Evolutionary conservation across 495 filamentous ascomycete genomes (phyloP), one percentile per base, ranked within the genome.

Genomic region (Aspergillus baeticus): DNA sequence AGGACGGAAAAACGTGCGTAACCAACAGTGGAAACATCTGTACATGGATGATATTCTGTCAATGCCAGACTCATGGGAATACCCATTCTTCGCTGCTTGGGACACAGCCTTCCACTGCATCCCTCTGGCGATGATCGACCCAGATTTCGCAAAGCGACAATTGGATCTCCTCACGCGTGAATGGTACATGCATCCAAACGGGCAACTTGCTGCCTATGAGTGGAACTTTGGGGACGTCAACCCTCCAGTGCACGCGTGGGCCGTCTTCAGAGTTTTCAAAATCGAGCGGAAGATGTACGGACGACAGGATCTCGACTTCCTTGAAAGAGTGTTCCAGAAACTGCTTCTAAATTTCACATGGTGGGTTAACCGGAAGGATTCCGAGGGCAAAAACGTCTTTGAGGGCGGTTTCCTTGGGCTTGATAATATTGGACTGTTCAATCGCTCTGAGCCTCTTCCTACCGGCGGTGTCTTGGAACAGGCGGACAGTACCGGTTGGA

Each of bases 181-280:
- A 75, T 97, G 93, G 93, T 98, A 98, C 77, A 96, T 96, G 88
- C 93, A 98, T 76, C 93, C 93, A 15, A 98, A 98, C 63, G 93
- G 93, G 41, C 93, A 98, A 71, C 77, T 97, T 44, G 87, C 90
- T 22, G 82, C 84, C 6, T 97, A 98, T 59, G 94, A 98, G 71
- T 98, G 93, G 93, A 97, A 98, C 68, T 98, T 97, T 77, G 85
- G 92, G 47, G 93, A 97, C 63, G 93, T 96, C 52, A 97, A 98
- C 65, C 93, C 93, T 7, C 93, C 93, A 0, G 93, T 98, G 8
- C 93, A 97, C 67, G 94, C 93, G 11, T 98, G 93, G 93, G 87
- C 93, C 10, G 87, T 89, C 0, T 98, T 98, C 81, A 80, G 93
- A 15, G 89, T 87, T 2, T 98, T 97, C 81, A 98, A 98, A 74